phyloP scores from a whole-genome alignment of 352 stramenopile genomes.

The Pythium dissotocum region DNA sequence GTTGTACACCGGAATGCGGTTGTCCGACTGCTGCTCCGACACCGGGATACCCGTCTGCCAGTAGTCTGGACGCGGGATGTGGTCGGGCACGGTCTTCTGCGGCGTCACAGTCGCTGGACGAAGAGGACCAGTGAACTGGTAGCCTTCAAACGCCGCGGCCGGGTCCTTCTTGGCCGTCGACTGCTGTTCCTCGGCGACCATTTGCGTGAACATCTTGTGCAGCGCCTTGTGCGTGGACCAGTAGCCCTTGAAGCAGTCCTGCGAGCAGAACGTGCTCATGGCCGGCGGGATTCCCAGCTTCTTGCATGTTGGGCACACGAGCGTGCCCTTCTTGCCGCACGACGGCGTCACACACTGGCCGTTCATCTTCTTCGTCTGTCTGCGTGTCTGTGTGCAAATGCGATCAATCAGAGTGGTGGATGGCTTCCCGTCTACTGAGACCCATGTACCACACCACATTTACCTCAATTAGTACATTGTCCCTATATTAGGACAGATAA shows the following conservation, averaged over 20 bases:
- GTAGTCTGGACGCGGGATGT: slow-evolving; percentile 91
- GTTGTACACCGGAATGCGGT: slow-evolving; percentile 93
- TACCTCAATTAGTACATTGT: not conserved
- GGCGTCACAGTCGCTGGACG: slow-evolving; percentile 83
- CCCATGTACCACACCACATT: not conserved
- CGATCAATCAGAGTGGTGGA: not conserved
- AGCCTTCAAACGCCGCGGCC: slow-evolving; percentile 56
- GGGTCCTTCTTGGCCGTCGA: slow-evolving; percentile 19
- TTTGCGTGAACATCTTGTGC: slow-evolving; percentile 94
- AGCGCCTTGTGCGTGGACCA: slow-evolving; percentile 96
- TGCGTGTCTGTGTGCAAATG: not conserved
- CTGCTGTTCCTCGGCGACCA: slow-evolving; percentile 49
- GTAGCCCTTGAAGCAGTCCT: slow-evolving; percentile 97
- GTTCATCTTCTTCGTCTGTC: slow-evolving; percentile 8
- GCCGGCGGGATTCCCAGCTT: slow-evolving; percentile 85
- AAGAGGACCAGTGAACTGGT: slow-evolving; percentile 83
- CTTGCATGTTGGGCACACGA: slow-evolving; percentile 91
- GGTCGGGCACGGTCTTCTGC: slow-evolving; percentile 66
- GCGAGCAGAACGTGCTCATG: slow-evolving; percentile 91
- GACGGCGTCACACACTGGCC: slow-evolving; percentile 63
- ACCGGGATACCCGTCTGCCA: slow-evolving; percentile 79
- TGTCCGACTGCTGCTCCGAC: slow-evolving; percentile 65
- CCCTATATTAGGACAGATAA: slow-evolving; percentile 2
- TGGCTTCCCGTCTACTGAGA: not conserved
- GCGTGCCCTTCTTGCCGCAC: slow-evolving; percentile 78